Evolutionary conservation across 2,329 filamentous ascomycete genomes (phyloP), one percentile per base, ranked within the genome.

Genomic region (Penicillium sp.): DNA sequence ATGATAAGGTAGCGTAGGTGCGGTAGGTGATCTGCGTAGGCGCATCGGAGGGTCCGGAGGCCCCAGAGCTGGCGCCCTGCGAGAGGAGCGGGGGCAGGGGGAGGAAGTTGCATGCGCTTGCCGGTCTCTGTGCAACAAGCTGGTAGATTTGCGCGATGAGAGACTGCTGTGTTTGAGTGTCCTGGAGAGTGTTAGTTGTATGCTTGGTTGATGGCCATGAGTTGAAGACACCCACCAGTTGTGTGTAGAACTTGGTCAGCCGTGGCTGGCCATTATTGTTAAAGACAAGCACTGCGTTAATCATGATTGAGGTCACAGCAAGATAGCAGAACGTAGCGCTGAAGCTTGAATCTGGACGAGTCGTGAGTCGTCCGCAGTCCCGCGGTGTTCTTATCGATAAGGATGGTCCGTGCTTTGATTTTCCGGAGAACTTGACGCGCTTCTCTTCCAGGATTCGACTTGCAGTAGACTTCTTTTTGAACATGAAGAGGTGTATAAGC

Each of bases 251-350:
- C 72, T 98, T 98, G 68, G 93, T 98, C 74, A 99, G 84, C 55
- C 95, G 89, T 37, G 95, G 93, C 78, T 99, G 93, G 63, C 95
- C 95, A 69, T 93, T 92, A 80, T 96, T 96, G 73, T 99, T 99
- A 83, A 99, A 99, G 74, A 99, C 93, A 65, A 99, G 83, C 61
- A 99, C 93, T 31, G 96, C 95, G 82, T 96, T 99, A 77, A 99
- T 98, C 95, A 99, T 99, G 66, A 63, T 72, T 62, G 27, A 25
- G 23, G 42, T 23, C 11, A 23, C 19, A 27, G 39, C n/a, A 37
- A n/a, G 21, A 48, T 13, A 31, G 16, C 13, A 23, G 23, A 47
- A 42, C 19, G 4, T 21, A 42, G 11, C 19, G 9, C 16, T 35
- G 10, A 48, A 19, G 10, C 19, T 27, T 39, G 47, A 50, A n/a